phyloP scores from a whole-genome alignment of 331 rosid species.

The Stylosanthes scabra region DNA sequence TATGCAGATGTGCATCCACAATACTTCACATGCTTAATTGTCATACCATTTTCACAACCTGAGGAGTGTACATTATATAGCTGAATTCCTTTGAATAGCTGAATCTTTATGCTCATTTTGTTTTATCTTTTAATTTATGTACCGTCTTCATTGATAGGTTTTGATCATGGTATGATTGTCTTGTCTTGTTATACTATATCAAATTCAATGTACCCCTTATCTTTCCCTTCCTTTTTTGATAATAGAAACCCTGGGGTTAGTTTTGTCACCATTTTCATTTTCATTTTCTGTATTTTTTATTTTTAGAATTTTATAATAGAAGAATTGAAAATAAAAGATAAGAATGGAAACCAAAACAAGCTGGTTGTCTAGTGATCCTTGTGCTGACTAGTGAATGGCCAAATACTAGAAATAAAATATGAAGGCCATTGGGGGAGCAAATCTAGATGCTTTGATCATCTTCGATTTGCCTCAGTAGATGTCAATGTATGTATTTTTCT shows the following conservation, averaged over 20 bases:
- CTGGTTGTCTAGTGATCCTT: neutral
- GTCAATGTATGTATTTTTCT: neutral
- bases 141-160: constrained; percentile 18
- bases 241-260: neutral
- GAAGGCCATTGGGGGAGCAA: constrained; percentile 16
- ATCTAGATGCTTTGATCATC: neutral
- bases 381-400: neutral
- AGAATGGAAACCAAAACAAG: too few species aligned
- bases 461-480: neutral
- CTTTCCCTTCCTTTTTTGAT: neutral
- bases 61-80: constrained; percentile 32
- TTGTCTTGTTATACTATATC: constrained; percentile 29
- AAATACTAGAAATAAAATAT: constrained; percentile 2
- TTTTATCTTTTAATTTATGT: neutral
- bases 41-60: constrained; percentile 29
- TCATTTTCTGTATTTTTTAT: too few species aligned
- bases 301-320: too few species aligned
- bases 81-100: constrained; percentile 27
- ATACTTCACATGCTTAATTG: constrained; percentile 12
- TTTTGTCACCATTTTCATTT: too few species aligned
- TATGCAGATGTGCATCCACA: constrained; percentile 20
- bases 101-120: constrained; percentile 9
- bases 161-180: constrained; percentile 32
- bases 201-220: neutral
- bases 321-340: too few species aligned